A percentile compares a stretch with the other conserved stretches of the same genome.
These are phyloP conservation scores for Entrophospora sp. DNA, from an alignment of 192 early-diverging fungal genomes.

Conservation along the genomic window DNA sequence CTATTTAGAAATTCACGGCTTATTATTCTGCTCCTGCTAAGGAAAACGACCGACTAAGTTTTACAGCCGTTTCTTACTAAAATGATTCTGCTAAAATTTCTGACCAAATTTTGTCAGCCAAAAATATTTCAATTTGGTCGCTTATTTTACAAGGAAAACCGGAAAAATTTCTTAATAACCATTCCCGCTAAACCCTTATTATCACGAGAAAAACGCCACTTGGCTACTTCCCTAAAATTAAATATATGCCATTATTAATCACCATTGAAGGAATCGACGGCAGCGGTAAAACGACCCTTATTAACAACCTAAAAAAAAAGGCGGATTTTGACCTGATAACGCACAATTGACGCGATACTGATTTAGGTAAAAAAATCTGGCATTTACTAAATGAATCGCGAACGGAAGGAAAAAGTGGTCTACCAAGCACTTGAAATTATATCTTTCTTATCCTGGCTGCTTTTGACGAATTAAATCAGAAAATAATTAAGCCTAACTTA, in stretches of 20 bases:
- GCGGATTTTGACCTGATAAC: background rate
- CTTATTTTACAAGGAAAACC: no score
- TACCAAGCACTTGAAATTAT: slow-evolving; percentile 4
- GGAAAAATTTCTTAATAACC: no score
- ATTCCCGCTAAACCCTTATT: no score
- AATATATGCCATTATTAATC: slow-evolving; percentile 11
- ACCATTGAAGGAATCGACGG: slow-evolving; percentile 14
- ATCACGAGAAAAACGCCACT: no score
- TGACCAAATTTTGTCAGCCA: no score
- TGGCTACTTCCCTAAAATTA: no score
- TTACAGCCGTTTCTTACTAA: no score
- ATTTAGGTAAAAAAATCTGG: slow-evolving; percentile 10
- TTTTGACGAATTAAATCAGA: background rate
- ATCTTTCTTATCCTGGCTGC: background rate
- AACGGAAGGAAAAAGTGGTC: background rate
- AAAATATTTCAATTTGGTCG: no score
- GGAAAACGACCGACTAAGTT: no score
- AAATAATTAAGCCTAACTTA: background rate
- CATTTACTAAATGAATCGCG: background rate
- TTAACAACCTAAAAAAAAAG: slow-evolving; percentile 7
- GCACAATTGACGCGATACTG: slow-evolving; percentile 8
- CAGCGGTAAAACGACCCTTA: background rate
- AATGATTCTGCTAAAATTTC: no score
- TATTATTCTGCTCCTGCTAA: no score
- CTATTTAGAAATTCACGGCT: no score